These are phyloP conservation scores for Arctostaphylos glauca DNA, from an alignment of 148 eudicot species.

Conservation along the genomic window DNA sequence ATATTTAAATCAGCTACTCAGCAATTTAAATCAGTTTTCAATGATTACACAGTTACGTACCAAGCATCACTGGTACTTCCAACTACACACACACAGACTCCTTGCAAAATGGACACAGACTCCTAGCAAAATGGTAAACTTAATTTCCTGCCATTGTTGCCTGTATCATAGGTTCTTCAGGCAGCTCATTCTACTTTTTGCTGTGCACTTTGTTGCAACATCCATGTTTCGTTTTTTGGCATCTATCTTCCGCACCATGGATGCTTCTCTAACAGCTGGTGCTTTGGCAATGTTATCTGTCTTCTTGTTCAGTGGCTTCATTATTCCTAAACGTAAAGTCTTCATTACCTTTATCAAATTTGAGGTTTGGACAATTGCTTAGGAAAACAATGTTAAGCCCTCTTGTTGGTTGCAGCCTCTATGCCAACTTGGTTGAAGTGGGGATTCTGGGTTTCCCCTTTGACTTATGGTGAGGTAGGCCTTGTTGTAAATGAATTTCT, in stretches of 20 bases:
- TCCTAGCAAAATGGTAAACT: background rate
- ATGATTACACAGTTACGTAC: background rate
- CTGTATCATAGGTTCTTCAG: slow-evolving; percentile 55
- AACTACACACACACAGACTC: background rate
- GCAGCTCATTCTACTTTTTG: slow-evolving; percentile 50
- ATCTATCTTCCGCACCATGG: slow-evolving; percentile 50
- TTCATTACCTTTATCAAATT: background rate
- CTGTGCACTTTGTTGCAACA: slow-evolving; percentile 53
- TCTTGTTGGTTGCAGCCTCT: slow-evolving; percentile 50
- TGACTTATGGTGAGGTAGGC: slow-evolving; percentile 79
- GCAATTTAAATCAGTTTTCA: background rate
- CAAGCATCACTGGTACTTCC: background rate
- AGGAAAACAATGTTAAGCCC: background rate
- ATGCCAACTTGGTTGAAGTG: slow-evolving; percentile 82
- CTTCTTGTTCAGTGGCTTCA: slow-evolving; percentile 61
- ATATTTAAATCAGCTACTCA: background rate
- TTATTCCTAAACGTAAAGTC: slow-evolving; percentile 59
- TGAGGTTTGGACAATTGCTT: background rate
- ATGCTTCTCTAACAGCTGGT: slow-evolving; percentile 44
- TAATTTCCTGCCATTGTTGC: background rate
- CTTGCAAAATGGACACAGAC: background rate
- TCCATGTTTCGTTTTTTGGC: slow-evolving; percentile 75
- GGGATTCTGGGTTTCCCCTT: slow-evolving; percentile 74
- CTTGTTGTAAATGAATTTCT: slow-evolving; percentile 72
- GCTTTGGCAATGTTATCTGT: slow-evolving; percentile 35